These are phyloP conservation scores for Amylostereum chailletii DNA, from an alignment of 1,284 basidiomycete genomes.

Conservation along the genomic window DNA sequence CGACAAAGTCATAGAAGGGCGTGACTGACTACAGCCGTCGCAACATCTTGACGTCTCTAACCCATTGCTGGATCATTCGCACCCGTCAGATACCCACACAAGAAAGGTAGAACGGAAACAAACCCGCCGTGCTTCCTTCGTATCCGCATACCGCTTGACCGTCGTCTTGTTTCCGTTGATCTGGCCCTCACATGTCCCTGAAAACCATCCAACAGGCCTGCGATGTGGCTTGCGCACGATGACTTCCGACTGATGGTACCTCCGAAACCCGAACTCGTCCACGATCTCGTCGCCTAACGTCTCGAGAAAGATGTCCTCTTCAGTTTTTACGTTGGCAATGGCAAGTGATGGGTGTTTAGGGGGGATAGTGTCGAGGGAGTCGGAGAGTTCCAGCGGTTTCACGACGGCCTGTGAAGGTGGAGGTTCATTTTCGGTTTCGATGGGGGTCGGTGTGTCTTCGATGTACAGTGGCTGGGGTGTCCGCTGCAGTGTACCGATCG, in stretches of 20 bases:
- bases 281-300: too few species aligned
- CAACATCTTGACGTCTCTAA: constrained; percentile 41
- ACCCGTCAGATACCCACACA: neutral
- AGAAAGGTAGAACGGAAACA: constrained; percentile 16
- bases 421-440: too few species aligned
- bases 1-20: neutral
- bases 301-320: too few species aligned
- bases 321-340: too few species aligned
- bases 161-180: constrained; percentile 29
- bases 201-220: constrained; percentile 38
- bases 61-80: constrained; percentile 29
- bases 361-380: too few species aligned
- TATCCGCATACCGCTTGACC: constrained; percentile 36
- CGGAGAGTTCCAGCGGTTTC: too few species aligned
- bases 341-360: too few species aligned
- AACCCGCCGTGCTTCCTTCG: constrained; percentile 22
- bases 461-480: too few species aligned
- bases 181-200: constrained; percentile 30
- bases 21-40: constrained; percentile 36
- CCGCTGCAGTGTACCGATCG: constrained; percentile 17
- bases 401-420: too few species aligned
- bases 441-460: too few species aligned
- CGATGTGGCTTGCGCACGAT: constrained; percentile 25
- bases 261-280: constrained; percentile 24
- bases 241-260: constrained; percentile 43